Conservation (phyloP, 805 yeast genomes). For the Candida pseudoglaebosa region DNA sequence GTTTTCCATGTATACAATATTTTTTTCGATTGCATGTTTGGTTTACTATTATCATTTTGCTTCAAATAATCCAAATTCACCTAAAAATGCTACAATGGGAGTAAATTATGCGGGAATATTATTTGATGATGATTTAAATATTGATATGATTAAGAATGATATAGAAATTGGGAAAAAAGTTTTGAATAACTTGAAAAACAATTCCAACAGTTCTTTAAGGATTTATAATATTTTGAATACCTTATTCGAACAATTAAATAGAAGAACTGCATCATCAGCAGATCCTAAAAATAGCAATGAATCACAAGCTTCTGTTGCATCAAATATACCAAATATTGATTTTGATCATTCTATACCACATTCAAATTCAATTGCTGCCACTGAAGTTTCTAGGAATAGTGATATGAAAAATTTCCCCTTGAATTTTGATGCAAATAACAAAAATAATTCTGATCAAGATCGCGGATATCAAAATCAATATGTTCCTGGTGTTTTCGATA, state of each 20-base stretch:
- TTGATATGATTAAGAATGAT: slow-evolving; percentile 64
- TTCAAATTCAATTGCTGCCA: slow-evolving; percentile 1
- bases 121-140: slow-evolving; percentile 43
- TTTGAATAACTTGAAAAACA: slow-evolving; percentile 64
- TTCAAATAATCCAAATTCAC: slow-evolving; percentile 15
- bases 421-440: slow-evolving; percentile 28
- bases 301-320: not conserved
- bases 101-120: slow-evolving; percentile 42
- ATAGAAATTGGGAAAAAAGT: slow-evolving; percentile 80
- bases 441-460: slow-evolving; percentile 3
- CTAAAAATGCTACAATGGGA: slow-evolving; percentile 17
- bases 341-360: slow-evolving; percentile 2
- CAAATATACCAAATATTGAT: slow-evolving; percentile 2
- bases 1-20: slow-evolving; percentile 87
- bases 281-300: slow-evolving; percentile 9
- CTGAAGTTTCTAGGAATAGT: slow-evolving; percentile 12
- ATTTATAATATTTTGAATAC: slow-evolving; percentile 77
- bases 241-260: slow-evolving; percentile 73
- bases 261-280: slow-evolving; percentile 56
- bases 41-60: slow-evolving; percentile 71
- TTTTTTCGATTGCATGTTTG: slow-evolving; percentile 83
- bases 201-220: slow-evolving; percentile 73
- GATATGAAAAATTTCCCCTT: slow-evolving; percentile 20
- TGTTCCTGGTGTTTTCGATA: slow-evolving; percentile 81
- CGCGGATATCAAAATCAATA: slow-evolving; percentile 32